These are phyloP conservation scores for Soucietia sequanensis DNA, from an alignment of 805 yeast genomes.

Conservation along the genomic window DNA sequence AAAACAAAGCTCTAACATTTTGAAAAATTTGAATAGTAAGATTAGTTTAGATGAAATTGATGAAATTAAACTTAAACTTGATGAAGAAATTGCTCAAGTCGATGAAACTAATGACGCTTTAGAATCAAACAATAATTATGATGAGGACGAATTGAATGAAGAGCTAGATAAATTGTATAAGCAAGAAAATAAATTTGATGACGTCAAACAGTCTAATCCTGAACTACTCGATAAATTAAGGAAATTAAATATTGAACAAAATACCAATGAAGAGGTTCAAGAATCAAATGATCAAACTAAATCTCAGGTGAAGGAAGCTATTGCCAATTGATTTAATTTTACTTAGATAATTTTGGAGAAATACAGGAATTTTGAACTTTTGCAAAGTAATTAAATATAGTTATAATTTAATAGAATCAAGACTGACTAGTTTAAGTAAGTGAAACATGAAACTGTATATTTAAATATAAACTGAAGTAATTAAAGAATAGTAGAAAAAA, in stretches of 20 bases:
- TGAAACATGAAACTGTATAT: no score
- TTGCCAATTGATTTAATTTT: no score
- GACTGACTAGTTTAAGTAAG: no score
- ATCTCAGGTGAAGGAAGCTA: no score
- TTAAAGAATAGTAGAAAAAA: no score
- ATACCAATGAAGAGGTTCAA: constrained; percentile 2
- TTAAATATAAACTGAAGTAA: no score
- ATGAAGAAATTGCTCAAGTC: constrained; percentile 26
- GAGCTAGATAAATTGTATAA: constrained; percentile 22
- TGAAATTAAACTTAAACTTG: constrained; percentile 24
- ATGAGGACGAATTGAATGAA: constrained; percentile 27
- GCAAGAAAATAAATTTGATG: constrained; percentile 7
- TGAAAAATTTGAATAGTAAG: constrained; percentile 26
- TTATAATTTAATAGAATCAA: no score
- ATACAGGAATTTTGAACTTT: no score
- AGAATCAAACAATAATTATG: constrained; percentile 1
- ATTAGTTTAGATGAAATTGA: constrained; percentile 27
- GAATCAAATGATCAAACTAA: no score
- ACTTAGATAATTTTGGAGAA: no score
- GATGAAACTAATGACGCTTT: constrained; percentile 28
- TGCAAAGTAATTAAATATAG: no score
- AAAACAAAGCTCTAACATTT: constrained; percentile 21
- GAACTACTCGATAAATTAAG: not conserved
- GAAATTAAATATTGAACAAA: constrained; percentile 1
- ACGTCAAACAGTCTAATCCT: not conserved